Percentiles rank a stretch among this genome's conserved stretches.
These are phyloP conservation scores for Grosmannia penicillata DNA, from an alignment of 2,329 filamentous ascomycete genomes.

Conservation along the genomic window DNA sequence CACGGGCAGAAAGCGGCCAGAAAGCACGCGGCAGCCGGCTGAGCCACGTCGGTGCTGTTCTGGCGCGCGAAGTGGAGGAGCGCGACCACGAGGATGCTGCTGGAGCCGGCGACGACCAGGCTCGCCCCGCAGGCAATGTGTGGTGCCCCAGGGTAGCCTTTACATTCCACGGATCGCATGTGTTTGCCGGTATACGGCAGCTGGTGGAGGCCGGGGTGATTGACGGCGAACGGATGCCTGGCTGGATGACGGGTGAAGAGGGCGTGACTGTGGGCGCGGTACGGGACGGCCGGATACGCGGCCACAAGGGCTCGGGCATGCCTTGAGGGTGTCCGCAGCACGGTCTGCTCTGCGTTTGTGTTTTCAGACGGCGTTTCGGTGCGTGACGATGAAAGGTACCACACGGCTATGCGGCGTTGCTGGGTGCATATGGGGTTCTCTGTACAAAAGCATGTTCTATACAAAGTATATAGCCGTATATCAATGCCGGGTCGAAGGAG, in stretches of 20 bases:
- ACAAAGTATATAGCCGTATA: background rate
- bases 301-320: slow-evolving; percentile 40
- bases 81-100: slow-evolving; percentile 14
- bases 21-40: slow-evolving; percentile 10
- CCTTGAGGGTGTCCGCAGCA: slow-evolving; percentile 12
- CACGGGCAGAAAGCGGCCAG: background rate
- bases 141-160: slow-evolving; percentile 50
- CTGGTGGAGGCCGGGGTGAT: slow-evolving; percentile 64
- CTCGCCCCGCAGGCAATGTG: slow-evolving; percentile 12
- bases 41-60: slow-evolving; percentile 21
- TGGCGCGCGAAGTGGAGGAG: slow-evolving; percentile 18
- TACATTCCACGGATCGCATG: slow-evolving; percentile 59
- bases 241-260: slow-evolving; percentile 83
- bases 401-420: background rate
- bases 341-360: background rate
- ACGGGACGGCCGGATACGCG: slow-evolving; percentile 47
- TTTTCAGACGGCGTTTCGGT: background rate
- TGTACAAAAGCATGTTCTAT: background rate
- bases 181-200: slow-evolving; percentile 67
- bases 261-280: slow-evolving; percentile 62
- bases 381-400: slow-evolving; percentile 5
- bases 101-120: slow-evolving; percentile 1
- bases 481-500: no score
- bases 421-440: background rate
- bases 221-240: slow-evolving; percentile 65